Evolutionary conservation across 495 filamentous ascomycete genomes (phyloP).

Genomic region (Aspergillus kassunensis): DNA sequence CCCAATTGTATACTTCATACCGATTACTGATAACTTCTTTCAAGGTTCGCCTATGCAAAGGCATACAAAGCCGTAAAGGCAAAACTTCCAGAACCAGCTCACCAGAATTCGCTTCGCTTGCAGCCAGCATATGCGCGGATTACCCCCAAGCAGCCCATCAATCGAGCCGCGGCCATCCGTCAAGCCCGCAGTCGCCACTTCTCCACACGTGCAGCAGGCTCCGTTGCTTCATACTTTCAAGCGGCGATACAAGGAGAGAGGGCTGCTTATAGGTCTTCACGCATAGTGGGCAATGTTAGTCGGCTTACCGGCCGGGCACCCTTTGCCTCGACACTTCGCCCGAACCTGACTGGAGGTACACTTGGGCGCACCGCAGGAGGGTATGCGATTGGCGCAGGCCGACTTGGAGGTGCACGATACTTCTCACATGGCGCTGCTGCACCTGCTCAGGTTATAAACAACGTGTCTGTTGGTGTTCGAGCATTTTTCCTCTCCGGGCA

Average conservation of each 20-base stretch:
- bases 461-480: constrained; percentile 85
- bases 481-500: constrained; percentile 87
- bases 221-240: constrained; percentile 56
- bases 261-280: constrained; percentile 62
- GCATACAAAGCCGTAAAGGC: constrained; percentile 58
- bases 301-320: constrained; percentile 69
- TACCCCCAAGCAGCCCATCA: constrained; percentile 64
- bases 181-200: constrained; percentile 71
- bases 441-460: constrained; percentile 87
- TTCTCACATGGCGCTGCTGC: constrained; percentile 85
- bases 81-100: constrained; percentile 54
- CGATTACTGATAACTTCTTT: constrained; percentile 19
- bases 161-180: constrained; percentile 65
- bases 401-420: constrained; percentile 70
- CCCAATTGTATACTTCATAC: constrained; percentile 6
- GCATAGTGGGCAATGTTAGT: constrained; percentile 61
- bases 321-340: constrained; percentile 85
- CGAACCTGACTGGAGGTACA: constrained; percentile 86
- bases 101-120: constrained; percentile 36
- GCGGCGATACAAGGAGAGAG: constrained; percentile 53
- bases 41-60: constrained; percentile 61
- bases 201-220: constrained; percentile 61
- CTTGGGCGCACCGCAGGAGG: constrained; percentile 82
- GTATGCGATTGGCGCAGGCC: constrained; percentile 69
- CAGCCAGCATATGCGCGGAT: constrained; percentile 52